Conservation (phyloP, 345 rosid species). For the Brassica rapa region DNA sequence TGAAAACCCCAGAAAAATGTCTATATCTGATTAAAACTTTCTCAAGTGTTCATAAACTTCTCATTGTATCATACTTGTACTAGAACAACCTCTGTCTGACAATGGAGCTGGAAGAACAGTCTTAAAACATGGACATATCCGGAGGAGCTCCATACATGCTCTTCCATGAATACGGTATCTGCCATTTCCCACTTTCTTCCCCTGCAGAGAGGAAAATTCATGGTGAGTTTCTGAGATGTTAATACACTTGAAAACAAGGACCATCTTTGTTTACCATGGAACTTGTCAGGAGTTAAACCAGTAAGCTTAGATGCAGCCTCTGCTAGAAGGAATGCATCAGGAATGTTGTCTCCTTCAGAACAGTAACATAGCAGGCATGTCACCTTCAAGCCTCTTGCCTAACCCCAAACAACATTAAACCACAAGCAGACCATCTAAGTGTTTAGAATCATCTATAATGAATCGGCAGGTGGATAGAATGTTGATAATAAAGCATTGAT, state of each 20-base stretch:
- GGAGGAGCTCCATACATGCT: slow-evolving; percentile 90
- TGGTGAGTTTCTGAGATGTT: not conserved
- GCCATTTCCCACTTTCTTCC: slow-evolving; percentile 55
- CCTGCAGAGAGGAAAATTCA: slow-evolving; percentile 48
- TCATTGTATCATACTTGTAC: not conserved
- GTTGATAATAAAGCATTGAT: not conserved
- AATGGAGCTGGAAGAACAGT: slow-evolving; percentile 11
- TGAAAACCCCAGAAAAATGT: not conserved
- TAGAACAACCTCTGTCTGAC: not conserved
- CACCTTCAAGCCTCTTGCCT: slow-evolving; percentile 84
- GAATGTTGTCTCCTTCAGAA: slow-evolving; percentile 91
- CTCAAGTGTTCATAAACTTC: not conserved
- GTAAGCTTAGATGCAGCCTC: slow-evolving; percentile 65
- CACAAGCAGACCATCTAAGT: slow-evolving; percentile 4
- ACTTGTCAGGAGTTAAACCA: slow-evolving; percentile 45
- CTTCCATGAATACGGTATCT: slow-evolving; percentile 77
- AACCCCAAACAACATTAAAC: slow-evolving; percentile 24
- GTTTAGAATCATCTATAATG: not conserved
- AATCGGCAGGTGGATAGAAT: not conserved
- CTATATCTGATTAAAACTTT: not conserved
- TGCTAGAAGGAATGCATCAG: slow-evolving; percentile 76
- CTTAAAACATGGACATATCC: slow-evolving; percentile 74
- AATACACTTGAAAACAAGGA: not conserved
- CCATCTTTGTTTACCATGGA: slow-evolving; percentile 49
- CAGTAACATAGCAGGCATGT: slow-evolving; percentile 90